A percentile compares a stretch with the other conserved stretches of the same genome.
These are phyloP conservation scores for Astragalus glycyphyllos DNA, from an alignment of 306 rosid genomes.

Conservation along the genomic window DNA sequence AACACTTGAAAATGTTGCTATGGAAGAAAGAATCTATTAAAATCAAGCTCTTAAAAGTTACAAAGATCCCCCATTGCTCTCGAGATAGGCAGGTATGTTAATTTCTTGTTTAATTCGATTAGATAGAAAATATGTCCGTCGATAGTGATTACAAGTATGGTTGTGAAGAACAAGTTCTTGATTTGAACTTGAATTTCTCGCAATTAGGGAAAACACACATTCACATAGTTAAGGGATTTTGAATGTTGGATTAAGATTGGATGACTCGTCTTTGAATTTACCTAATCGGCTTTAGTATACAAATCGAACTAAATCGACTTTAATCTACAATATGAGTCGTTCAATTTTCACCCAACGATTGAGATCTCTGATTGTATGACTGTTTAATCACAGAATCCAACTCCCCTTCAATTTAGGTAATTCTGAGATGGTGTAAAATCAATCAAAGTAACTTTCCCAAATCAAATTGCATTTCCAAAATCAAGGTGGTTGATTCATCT, in stretches of 20 bases:
- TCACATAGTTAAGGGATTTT: background rate
- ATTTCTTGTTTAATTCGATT: background rate
- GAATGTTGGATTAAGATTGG: background rate
- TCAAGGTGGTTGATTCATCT: background rate
- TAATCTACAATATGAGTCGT: background rate
- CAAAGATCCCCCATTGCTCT: background rate
- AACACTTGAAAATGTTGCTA: constrained; percentile 10
- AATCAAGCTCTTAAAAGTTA: background rate
- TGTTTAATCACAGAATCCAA: background rate
- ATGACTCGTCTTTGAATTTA: background rate
- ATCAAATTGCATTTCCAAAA: background rate
- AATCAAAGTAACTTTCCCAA: constrained; percentile 1
- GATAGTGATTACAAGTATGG: constrained; percentile 12
- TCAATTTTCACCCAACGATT: too few relatives aligned
- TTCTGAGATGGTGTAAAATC: constrained; percentile 1
- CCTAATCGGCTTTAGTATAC: background rate
- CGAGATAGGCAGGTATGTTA: constrained; percentile 13
- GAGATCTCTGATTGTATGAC: background rate
- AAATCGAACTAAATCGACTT: too few relatives aligned
- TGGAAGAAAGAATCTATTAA: background rate
- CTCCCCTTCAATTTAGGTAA: background rate
- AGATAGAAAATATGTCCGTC: background rate
- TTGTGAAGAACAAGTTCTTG: background rate
- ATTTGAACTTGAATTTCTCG: background rate
- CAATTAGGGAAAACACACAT: background rate